Base-by-base conservation (phyloP, 2,329 filamentous ascomycete species). In the Aureobasidium sp. region DNA sequence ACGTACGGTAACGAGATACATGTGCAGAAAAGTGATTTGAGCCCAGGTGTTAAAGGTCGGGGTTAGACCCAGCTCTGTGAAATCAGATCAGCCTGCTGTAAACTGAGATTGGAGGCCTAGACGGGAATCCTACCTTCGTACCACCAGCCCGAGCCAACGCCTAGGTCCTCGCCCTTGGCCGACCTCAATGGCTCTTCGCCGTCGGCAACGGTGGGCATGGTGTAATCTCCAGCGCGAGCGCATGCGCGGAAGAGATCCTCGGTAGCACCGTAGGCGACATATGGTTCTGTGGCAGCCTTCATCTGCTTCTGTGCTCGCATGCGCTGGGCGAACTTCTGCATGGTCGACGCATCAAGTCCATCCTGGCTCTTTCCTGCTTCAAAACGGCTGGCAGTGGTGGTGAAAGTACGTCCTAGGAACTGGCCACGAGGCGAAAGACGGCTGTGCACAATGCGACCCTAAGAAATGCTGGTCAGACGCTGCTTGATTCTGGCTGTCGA, bases 41-140 rank as follows among this genome's bases (percentile, higher is more conserved):
- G 91, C 90, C 94, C 94, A 99, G 62, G 90, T 93, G 72, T 87
- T 92, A 75, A 99, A 99, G 0, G 91, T 97, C 0, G 91, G 90
- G 36, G 83, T 81, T 21, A 99, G 84, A 30, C 84, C 84, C 65
- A 96, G 84, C 57, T 87, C 90, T 96, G 69, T 48, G n/a, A 13
- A 9, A 30, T 39, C 13, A n/a, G 25, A 44, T 62, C 39, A 61
- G 58, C 45, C 39, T 27, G 29, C 11, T n/a, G 30, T 34, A 4
- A 16, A 13, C 7, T 8, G 27, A 39, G 11, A 15, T 11, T 8
- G 13, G 7, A 32, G 4, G 39, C 21, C 10, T n/a, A 11, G 8
- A 36, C 27, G 29, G 11, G 9, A 36, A 29, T 21, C 13, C 61
- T 78, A 94, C 91, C 85, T 69, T 86, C 79, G 73, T 95, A 90